Evolutionary conservation across 257 asterid species (phyloP), one percentile per base, ranked within the genome.

Genomic region (Ballota nigra): DNA sequence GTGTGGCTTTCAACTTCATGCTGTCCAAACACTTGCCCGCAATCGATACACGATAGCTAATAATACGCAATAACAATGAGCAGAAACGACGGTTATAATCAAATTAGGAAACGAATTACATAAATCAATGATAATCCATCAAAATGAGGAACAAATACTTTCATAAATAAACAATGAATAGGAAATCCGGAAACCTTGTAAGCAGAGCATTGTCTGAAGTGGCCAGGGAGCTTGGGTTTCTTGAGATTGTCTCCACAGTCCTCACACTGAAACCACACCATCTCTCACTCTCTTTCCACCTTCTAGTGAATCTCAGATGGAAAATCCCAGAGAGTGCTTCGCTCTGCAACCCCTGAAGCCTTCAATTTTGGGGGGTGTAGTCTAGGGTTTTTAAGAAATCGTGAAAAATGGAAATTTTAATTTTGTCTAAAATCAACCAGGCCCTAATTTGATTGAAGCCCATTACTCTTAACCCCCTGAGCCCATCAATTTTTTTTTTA

Each of bases 181-280:
- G 15, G 69, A n/a, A 64, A 56, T 20, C 22, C 10, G 5, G 22
- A 63, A 33, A 94, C 99, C 96, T 86, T 94, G 69, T 62, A 86
- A 16, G 99, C 97, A 72, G 95, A 94, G 86, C 99, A 94, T n/a
- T 65, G 79, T 68, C 98, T 78, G 75, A 90, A 92, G 77, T 92
- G 98, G 62, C 66, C 75, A 34, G 97, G 89, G 68, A 94, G 90
- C 86, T 94, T 94, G 24, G 99, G 96, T 68, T 94, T 94, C 86
- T 94, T 89, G 18, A 94, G 86, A 72, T 94, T 86, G 83, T 91
- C 98, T 26, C 98, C 98, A 52, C 97, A 94, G 61, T 87, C 98
- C 82, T 94, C 98, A 66, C 97, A 94, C 85, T 91, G 97, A 86
- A 94, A 94, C 98, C 98, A 94, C 80, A 94, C 98, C 98, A 94